Base-by-base conservation (phyloP, 202 grass and related monocot genomes). In the Dendrocalamus latiflorus region DNA sequence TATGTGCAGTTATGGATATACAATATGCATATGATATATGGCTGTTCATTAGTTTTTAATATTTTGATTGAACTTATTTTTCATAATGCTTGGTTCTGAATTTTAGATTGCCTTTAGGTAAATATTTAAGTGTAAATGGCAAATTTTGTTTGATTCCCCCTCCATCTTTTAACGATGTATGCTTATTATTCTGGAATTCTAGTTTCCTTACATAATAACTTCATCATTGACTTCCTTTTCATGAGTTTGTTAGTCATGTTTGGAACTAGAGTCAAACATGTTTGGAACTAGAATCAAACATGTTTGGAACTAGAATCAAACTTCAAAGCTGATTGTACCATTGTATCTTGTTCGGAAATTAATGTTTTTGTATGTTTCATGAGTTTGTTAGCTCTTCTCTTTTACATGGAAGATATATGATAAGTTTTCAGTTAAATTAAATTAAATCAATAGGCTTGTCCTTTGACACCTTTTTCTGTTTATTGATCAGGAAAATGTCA, bases 401-500 rank as follows among this genome's bases (percentile, higher is more conserved):
- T 63, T 77, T 11, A 61, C 54, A 24, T 10, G n/a, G 3, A 12
- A 8, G 44, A 64, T 45, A 3, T 49, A 44, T 70, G 10, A 38
- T 72, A 37, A 22, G 11, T 67, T 42, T 38, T 54, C 25, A 68
- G 33, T 67, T 16, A 14, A 67, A 48, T 75, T n/a, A n/a, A n/a
- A n/a, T n/a, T 68, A 51, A 72, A 70, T 10, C 3, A 2, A 57
- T 22, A 4, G 12, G 18, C 9, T 28, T 85, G 65, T 26, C 4
- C 55, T 66, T 55, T 65, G 25, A 72, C 68, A 54, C 56, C 4
- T 54, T 43, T 56, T 73, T 73, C 66, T 65, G 26, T 68, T 80
- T 33, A 28, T 74, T n/a, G 16, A 0, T 48, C 9, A 85, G 89
- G 86, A 84, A 67, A 41, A 91, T 91, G 85, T 81, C 89, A 36